phyloP scores from a whole-genome alignment of 805 yeast species.

The Hanseniaspora hatyaiensis region DNA sequence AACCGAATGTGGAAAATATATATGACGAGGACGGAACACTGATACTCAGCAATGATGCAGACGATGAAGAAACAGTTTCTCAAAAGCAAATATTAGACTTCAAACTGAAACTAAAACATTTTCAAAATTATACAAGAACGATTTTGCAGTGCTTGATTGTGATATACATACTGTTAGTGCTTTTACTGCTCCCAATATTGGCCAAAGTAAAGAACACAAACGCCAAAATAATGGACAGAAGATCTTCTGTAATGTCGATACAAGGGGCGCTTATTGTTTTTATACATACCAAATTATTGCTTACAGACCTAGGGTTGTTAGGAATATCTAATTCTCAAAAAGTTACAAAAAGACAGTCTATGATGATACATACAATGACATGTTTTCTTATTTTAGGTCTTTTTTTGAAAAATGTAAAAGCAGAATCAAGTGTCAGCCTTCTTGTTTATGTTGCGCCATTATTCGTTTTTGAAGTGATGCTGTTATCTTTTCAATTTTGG shows the following conservation, averaged over 20 bases:
- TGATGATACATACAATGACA: conserved; percentile 3
- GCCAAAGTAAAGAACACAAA: not conserved
- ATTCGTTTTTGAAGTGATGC: conserved; percentile 4
- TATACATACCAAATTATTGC: conserved; percentile 6
- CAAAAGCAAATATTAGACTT: conserved; percentile 9
- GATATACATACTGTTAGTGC: not conserved
- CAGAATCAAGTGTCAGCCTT: not conserved
- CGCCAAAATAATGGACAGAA: not conserved
- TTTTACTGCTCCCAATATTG: conserved; percentile 1
- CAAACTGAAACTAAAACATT: conserved; percentile 5
- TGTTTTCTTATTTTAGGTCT: not conserved
- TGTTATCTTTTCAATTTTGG: conserved; percentile 7
- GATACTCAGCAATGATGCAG: not conserved
- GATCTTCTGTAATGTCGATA: conserved; percentile 7
- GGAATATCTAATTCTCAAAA: conserved; percentile 9
- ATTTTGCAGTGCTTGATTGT: not conserved
- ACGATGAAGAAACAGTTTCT: not conserved
- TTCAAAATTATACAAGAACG: conserved; percentile 9
- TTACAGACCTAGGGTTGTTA: conserved; percentile 3
- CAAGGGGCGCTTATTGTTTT: conserved; percentile 11
- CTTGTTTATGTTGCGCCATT: conserved; percentile 1
- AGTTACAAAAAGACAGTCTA: conserved; percentile 4
- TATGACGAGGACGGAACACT: not conserved
- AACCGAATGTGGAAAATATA: not conserved
- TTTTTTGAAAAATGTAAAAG: conserved; percentile 1